Conservation (phyloP, 495 filamentous ascomycete genomes). For the Jackrogersella minutella region DNA sequence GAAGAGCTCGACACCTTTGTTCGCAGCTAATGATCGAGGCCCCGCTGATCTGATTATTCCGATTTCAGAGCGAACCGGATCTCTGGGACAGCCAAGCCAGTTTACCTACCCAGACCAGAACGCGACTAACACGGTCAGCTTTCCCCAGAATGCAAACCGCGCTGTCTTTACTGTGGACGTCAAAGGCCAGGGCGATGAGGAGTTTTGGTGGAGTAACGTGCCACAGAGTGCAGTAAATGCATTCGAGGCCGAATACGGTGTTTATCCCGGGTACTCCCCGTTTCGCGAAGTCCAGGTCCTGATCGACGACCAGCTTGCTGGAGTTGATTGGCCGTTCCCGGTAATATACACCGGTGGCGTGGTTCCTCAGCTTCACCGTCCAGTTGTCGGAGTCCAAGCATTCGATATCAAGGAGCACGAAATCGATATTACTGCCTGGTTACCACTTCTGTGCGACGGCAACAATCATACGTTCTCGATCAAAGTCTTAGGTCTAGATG, state of each 20-base stretch:
- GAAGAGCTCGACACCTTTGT: conserved; percentile 46
- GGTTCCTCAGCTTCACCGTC: conserved; percentile 81
- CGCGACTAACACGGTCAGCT: conserved; percentile 65
- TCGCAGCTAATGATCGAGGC: conserved; percentile 31
- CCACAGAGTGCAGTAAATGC: conserved; percentile 67
- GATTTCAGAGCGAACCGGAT: conserved; percentile 68
- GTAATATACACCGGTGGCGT: conserved; percentile 91
- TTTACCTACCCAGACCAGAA: conserved; percentile 73
- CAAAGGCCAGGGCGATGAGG: conserved; percentile 80
- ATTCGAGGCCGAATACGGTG: conserved; percentile 65
- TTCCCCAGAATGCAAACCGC: conserved; percentile 71
- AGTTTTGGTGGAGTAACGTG: conserved; percentile 93
- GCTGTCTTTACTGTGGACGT: conserved; percentile 83
- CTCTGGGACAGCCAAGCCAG: conserved; percentile 65
- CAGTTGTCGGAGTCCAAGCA: conserved; percentile 84
- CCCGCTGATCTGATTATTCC: conserved; percentile 79
- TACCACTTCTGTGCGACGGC: conserved; percentile 76
- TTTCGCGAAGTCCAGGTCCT: conserved; percentile 86
- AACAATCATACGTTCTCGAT: conserved; percentile 75
- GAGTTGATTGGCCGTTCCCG: conserved; percentile 86
- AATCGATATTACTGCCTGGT: conserved; percentile 85
- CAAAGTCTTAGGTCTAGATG: conserved; percentile 68
- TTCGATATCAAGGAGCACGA: conserved; percentile 86
- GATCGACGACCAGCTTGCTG: conserved; percentile 81
- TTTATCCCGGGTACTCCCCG: conserved; percentile 75